Percentiles rank a stretch among this genome's conserved stretches.
These are phyloP conservation scores for Pleoardoris graminearum DNA, from an alignment of 2,329 filamentous ascomycete species.

Conservation along the genomic window DNA sequence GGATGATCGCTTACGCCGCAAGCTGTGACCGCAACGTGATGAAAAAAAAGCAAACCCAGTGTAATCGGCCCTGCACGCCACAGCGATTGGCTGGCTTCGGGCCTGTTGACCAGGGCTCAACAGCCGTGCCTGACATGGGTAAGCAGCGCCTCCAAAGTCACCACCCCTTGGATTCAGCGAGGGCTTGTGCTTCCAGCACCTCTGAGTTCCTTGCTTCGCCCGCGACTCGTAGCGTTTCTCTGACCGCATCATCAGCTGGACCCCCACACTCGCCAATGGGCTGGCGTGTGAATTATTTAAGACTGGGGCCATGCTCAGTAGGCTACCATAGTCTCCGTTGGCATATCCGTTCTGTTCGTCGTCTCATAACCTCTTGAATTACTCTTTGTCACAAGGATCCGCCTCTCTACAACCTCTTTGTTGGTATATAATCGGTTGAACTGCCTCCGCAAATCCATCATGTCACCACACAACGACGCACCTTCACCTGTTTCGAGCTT, in stretches of 20 bases:
- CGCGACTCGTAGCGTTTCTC: slow-evolving; percentile 33
- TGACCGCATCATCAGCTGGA: slow-evolving; percentile 43
- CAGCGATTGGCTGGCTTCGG: slow-evolving; percentile 31
- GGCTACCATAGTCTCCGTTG: slow-evolving; percentile 33
- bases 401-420: slow-evolving; percentile 25
- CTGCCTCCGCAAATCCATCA: slow-evolving; percentile 22
- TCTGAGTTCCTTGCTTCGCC: slow-evolving; percentile 36
- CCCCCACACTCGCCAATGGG: slow-evolving; percentile 41
- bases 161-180: slow-evolving; percentile 40
- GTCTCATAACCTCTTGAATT: slow-evolving; percentile 22
- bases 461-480: slow-evolving; percentile 48
- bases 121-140: slow-evolving; percentile 43
- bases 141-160: slow-evolving; percentile 35
- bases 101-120: slow-evolving; percentile 27
- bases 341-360: slow-evolving; percentile 41
- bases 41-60: slow-evolving; percentile 39
- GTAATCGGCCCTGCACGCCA: slow-evolving; percentile 27
- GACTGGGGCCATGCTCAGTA: slow-evolving; percentile 37
- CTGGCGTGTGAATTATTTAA: slow-evolving; percentile 43
- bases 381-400: slow-evolving; percentile 41
- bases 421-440: slow-evolving; percentile 34
- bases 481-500: slow-evolving; percentile 42
- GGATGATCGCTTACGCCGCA: slow-evolving; percentile 28
- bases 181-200: slow-evolving; percentile 27
- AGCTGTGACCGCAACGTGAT: slow-evolving; percentile 23